A percentile compares a stretch with the other conserved stretches of the same genome.
Conservation (phyloP, 2,329 filamentous ascomycete genomes). For the Boeremia lycopersici region DNA sequence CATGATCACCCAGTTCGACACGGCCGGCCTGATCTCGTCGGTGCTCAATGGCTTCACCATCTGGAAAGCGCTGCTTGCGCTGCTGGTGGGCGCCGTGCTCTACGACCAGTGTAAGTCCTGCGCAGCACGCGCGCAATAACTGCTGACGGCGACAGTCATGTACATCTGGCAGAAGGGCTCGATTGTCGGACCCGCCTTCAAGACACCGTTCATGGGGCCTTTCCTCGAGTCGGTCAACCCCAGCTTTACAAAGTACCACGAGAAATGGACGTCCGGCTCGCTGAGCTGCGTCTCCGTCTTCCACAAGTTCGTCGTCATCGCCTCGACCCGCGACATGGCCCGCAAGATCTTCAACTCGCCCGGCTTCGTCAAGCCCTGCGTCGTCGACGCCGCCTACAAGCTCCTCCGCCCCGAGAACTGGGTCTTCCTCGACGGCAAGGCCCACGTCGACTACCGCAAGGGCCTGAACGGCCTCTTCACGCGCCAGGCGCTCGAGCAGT, state of each 20-base stretch:
- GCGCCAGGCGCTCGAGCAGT: constrained; percentile 81
- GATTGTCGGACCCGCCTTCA: constrained; percentile 55
- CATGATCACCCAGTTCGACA: constrained; percentile 37
- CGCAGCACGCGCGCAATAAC: background rate
- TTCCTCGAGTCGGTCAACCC: constrained; percentile 92
- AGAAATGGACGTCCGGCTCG: constrained; percentile 88
- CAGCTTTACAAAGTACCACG: constrained; percentile 87
- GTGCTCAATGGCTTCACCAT: constrained; percentile 39
- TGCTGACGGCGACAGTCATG: constrained; percentile 52
- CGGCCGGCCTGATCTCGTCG: constrained; percentile 39
- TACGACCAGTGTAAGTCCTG: constrained; percentile 87
- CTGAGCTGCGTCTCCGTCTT: constrained; percentile 98
- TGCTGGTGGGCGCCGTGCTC: constrained; percentile 72
- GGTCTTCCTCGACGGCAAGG: constrained; percentile 96
- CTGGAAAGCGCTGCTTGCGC: constrained; percentile 58
- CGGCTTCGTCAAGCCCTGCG: constrained; percentile 88
- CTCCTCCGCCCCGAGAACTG: constrained; percentile 91
- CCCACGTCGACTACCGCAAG: constrained; percentile 96
- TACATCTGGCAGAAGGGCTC: constrained; percentile 56
- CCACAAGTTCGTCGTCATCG: constrained; percentile 99
- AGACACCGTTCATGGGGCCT: constrained; percentile 73
- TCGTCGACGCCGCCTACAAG: constrained; percentile 93
- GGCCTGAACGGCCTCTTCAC: constrained; percentile 95
- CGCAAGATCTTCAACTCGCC: constrained; percentile 98
- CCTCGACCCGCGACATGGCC: constrained; percentile 91